Evolutionary conservation across 352 stramenopile genomes (phyloP).

Genomic region (Phytophthora agathidicida): DNA sequence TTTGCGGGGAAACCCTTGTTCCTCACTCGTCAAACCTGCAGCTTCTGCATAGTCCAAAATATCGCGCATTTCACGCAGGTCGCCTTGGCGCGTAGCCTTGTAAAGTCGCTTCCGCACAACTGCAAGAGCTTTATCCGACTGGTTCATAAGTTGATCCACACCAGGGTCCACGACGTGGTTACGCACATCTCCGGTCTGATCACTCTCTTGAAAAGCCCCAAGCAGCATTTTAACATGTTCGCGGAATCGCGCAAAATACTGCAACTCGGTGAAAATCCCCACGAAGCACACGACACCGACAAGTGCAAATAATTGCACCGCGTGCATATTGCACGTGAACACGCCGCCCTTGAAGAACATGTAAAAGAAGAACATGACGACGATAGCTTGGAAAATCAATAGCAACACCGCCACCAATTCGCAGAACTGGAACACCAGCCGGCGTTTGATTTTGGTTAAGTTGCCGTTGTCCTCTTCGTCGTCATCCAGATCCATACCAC

Average conservation of each 20-base stretch:
- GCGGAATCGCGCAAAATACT: slow-evolving; percentile 77
- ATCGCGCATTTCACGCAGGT: slow-evolving; percentile 67
- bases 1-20: slow-evolving; percentile 61
- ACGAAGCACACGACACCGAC: slow-evolving; percentile 62
- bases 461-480: slow-evolving; percentile 50
- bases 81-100: slow-evolving; percentile 68
- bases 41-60: slow-evolving; percentile 61
- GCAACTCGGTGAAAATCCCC: slow-evolving; percentile 66
- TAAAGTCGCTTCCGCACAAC: slow-evolving; percentile 75
- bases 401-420: slow-evolving; percentile 64
- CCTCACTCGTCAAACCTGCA: slow-evolving; percentile 39
- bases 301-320: slow-evolving; percentile 63
- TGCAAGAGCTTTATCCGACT: slow-evolving; percentile 55
- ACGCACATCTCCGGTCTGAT: slow-evolving; percentile 76
- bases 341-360: slow-evolving; percentile 85
- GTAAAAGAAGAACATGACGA: slow-evolving; percentile 78
- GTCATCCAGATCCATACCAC: slow-evolving; percentile 33
- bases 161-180: slow-evolving; percentile 63
- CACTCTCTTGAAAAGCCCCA: slow-evolving; percentile 80
- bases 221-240: slow-evolving; percentile 89
- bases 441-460: slow-evolving; percentile 77
- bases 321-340: slow-evolving; percentile 53
- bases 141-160: slow-evolving; percentile 63
- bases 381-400: slow-evolving; percentile 58
- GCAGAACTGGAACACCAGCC: slow-evolving; percentile 71